Evolutionary conservation across 768 basidiomycete species (phyloP).

Genomic region (Amyloporia xantha): DNA sequence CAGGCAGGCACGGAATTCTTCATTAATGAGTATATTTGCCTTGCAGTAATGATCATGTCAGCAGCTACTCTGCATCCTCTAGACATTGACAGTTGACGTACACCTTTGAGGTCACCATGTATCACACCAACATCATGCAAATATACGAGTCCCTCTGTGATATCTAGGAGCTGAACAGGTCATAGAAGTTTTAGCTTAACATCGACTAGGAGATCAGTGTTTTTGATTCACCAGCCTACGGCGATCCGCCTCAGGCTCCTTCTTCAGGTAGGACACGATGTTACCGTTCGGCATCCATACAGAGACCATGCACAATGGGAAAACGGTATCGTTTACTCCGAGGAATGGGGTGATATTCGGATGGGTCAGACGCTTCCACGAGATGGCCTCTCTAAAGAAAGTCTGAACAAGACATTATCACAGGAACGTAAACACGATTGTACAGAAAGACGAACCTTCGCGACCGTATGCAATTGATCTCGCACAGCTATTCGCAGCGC

Average conservation of each 20-base stretch:
- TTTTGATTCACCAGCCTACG: slow-evolving; percentile 3
- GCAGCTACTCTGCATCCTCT: neutral
- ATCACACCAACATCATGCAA: slow-evolving; percentile 1
- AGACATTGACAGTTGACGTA: slow-evolving; percentile 1
- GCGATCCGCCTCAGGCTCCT: slow-evolving; percentile 2
- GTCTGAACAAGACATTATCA: neutral
- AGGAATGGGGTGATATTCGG: slow-evolving; percentile 4
- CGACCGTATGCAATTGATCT: neutral
- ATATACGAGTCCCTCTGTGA: neutral
- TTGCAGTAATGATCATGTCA: neutral
- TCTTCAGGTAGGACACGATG: slow-evolving; percentile 1
- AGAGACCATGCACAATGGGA: slow-evolving; percentile 4
- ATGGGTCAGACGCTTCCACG: slow-evolving; percentile 4
- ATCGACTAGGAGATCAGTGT: neutral
- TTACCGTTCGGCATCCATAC: slow-evolving; percentile 10
- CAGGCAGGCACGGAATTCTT: neutral
- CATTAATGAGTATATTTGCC: slow-evolving; percentile 6
- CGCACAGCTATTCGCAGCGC: slow-evolving; percentile 1
- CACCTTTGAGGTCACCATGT: slow-evolving; percentile 8
- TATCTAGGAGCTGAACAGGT: neutral
- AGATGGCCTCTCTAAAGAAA: slow-evolving; percentile 4
- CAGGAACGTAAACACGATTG: neutral
- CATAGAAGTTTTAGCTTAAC: no score
- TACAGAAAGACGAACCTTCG: neutral
- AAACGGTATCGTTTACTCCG: slow-evolving; percentile 4